Evolutionary conservation across 768 basidiomycete species (phyloP).

Genomic region (Calocera viscosa): DNA sequence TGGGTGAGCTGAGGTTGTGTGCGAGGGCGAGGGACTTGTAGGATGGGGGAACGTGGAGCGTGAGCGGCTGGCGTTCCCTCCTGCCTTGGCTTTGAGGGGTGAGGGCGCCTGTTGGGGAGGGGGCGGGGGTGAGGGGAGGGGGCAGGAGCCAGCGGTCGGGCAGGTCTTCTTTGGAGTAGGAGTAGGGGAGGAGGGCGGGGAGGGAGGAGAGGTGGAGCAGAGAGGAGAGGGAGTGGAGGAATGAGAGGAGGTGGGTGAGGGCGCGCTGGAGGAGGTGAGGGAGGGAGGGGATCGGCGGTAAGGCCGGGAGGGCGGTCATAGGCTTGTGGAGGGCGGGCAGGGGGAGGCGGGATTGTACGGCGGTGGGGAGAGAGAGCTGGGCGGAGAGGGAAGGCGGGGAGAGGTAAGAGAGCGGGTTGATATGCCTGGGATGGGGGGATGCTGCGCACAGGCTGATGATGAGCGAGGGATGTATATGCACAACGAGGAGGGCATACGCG

Average conservation of each 20-base stretch:
- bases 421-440: not conserved
- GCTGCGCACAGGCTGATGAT: not conserved
- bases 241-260: conserved; percentile 17
- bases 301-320: not conserved
- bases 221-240: conserved; percentile 21
- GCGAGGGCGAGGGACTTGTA: not conserved
- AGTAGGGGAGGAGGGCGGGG: not conserved
- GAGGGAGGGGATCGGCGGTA: conserved; percentile 16
- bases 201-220: conserved; percentile 16
- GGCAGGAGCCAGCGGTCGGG: not conserved
- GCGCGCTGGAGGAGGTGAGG: conserved; percentile 11
- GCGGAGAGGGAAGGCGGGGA: not conserved
- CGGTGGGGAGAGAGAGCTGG: not conserved
- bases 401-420: not conserved
- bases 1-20: not conserved
- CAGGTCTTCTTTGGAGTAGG: not conserved
- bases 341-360: not conserved
- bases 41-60: not conserved
- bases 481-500: too few relatives aligned
- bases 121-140: not conserved
- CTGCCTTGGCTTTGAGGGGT: not conserved
- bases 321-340: not conserved
- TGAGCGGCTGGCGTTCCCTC: not conserved
- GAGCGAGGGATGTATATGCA: not conserved
- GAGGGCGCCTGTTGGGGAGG: not conserved